These are phyloP conservation scores for Clarireedia paspali DNA, from an alignment of 2,329 filamentous ascomycete species.

Conservation along the genomic window DNA sequence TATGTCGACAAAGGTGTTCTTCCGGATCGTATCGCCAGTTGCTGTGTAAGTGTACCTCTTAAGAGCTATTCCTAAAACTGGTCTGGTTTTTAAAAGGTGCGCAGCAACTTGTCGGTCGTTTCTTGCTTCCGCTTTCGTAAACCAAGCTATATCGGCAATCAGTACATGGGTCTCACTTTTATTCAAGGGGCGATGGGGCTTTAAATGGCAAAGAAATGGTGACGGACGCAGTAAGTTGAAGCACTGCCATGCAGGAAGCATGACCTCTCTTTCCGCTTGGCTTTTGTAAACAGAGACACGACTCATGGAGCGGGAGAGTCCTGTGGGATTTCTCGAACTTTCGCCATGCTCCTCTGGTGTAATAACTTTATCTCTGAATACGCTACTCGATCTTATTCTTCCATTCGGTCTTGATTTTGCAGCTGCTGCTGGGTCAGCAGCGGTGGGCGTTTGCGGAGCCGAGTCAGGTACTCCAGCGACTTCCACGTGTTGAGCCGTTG, in stretches of 20 bases:
- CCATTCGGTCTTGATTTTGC: conserved; percentile 18
- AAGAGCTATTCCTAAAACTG: conserved; percentile 84
- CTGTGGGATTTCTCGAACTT: not conserved
- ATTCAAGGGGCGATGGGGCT: conserved; percentile 12
- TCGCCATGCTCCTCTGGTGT: conserved; percentile 32
- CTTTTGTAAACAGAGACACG: not conserved
- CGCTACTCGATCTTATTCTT: conserved; percentile 38
- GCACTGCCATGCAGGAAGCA: not conserved
- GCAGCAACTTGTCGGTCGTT: conserved; percentile 77
- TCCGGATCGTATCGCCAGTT: conserved; percentile 59
- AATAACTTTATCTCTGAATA: conserved; percentile 50
- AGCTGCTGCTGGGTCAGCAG: conserved; percentile 13
- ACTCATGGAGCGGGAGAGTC: not conserved
- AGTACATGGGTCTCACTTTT: conserved; percentile 23
- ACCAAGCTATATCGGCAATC: conserved; percentile 61
- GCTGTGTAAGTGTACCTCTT: conserved; percentile 79
- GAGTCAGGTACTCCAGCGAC: conserved; percentile 19
- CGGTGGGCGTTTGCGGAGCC: conserved; percentile 19
- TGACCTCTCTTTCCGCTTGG: not conserved
- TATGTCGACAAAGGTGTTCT: conserved; percentile 84
- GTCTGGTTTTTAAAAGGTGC: conserved; percentile 74
- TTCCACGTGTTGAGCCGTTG: conserved; percentile 19
- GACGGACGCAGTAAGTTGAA: conserved; percentile 66
- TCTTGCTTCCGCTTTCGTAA: conserved; percentile 58
- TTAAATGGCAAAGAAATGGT: conserved; percentile 18